Evolutionary conservation across 768 basidiomycete genomes (phyloP).

Genomic region (Filobasidium floriforme): DNA sequence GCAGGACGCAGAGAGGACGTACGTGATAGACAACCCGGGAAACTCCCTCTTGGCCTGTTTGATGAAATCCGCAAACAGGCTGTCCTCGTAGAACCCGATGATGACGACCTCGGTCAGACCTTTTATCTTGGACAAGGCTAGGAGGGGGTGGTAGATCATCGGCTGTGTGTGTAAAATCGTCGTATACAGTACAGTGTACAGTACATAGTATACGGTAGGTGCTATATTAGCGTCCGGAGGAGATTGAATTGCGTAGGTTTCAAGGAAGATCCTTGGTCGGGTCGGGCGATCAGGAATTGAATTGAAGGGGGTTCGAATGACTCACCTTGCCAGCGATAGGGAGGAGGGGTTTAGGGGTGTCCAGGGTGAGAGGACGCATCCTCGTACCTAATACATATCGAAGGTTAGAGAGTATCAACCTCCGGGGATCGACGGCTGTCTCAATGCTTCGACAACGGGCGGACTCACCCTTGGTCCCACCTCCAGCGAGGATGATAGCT

Average conservation of each 20-base stretch:
- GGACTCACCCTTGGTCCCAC: conserved; percentile 43
- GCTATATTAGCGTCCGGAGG: too few relatives aligned
- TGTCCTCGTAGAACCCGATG: conserved; percentile 49
- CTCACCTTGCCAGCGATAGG: conserved; percentile 47
- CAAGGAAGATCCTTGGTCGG: too few relatives aligned
- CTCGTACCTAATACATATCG: conserved; percentile 27
- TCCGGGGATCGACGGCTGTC: not conserved
- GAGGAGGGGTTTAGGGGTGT: conserved; percentile 48
- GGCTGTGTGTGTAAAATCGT: conserved; percentile 27
- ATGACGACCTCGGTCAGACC: conserved; percentile 46
- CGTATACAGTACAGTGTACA: too few relatives aligned
- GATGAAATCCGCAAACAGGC: conserved; percentile 46
- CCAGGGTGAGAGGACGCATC: conserved; percentile 42
- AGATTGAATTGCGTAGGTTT: too few relatives aligned
- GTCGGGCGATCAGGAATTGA: too few relatives aligned
- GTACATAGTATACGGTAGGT: too few relatives aligned
- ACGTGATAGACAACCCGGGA: conserved; percentile 46
- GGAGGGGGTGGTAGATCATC: conserved; percentile 49
- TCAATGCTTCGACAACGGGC: too few relatives aligned
- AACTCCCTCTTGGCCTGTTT: conserved; percentile 47
- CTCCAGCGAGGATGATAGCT: conserved; percentile 46
- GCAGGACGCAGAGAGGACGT: not conserved
- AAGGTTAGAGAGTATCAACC: not conserved
- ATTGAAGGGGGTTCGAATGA: too few relatives aligned
- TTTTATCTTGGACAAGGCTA: conserved; percentile 45